Evolutionary conservation across 345 rosid genomes (phyloP), one percentile per base, ranked within the genome.

Genomic region (Corymbia maculata): DNA sequence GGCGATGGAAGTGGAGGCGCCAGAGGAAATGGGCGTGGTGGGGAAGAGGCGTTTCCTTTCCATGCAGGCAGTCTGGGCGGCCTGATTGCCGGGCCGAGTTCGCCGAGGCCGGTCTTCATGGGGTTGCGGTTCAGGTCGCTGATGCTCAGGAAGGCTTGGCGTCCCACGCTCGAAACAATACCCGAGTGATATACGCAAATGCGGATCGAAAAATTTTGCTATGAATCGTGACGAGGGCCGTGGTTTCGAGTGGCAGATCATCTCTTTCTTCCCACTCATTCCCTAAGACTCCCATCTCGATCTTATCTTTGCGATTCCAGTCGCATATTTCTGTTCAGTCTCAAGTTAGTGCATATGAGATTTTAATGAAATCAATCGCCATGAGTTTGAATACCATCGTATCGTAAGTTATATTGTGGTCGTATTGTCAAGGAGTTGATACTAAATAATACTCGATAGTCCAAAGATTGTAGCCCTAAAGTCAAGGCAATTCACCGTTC

Each of bases 141-240:
- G 21, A 84, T 94, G 86, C 92, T 75, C 49, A 36, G 95, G 89
- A 92, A 93, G 92, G 94, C 94, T 85, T 96, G 99, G 99, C 94
- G 98, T 24, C 99, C 99, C 14, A 92, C 92, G 93, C 97, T 96
- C 2, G 91, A 68, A 51, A 90, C 93, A 26, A 95, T 96, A 91
- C 95, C 94, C 1, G 99, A 95, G 93, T 92, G 84, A 89, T 47
- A 6, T 47, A n/a, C n/a, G n/a, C 51, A 26, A 44, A 75, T 36
- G 49, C 1, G 82, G 82, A 9, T 36, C 49, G 49, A 44, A 75
- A 52, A 75, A 75, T 75, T 75, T 75, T 36, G 82, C 82, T 17
- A 70, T 42, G 80, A 36, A 70, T 2, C 24, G 24, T 75, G 82
- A 19, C 8, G 45, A 44, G 82, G 82, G 47, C 82, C 26, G 49